Evolutionary conservation across 2,329 filamentous ascomycete genomes (phyloP), one percentile per base, ranked within the genome.

Genomic region (Aspergillus oerlinghausenensis): DNA sequence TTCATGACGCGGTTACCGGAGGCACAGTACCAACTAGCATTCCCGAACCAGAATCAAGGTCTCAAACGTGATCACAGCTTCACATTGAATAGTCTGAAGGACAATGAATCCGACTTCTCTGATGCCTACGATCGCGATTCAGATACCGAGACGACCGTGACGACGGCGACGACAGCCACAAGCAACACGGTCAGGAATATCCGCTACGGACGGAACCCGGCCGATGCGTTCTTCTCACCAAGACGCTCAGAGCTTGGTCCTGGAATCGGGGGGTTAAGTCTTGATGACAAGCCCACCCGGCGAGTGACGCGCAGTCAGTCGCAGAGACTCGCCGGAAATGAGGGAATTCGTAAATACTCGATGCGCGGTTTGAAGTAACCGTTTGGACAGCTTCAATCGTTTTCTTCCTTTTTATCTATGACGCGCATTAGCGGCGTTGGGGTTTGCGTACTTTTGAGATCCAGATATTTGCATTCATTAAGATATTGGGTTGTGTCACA

Each of bases 251-350:
- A 69, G 48, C 66, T 73, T n/a, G 68, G 70, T 2, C 65, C 70
- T 17, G 70, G 70, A 7, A 62, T 73, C 7, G 65, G 67, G 1
- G 65, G 70, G 0, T 56, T 73, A 23, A 73, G 71, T 55, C 62
- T 73, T 14, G 71, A 73, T 14, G 71, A 73, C 55, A 57, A 62
- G 21, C 68, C 70, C 32, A 54, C 61, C 47, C 68, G 69, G n/a
- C 70, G 70, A 38, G 62, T 72, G 53, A 73, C 71, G 3, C 66
- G 71, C 26, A 73, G 71, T 58, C 71, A 73, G 60, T 69, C 68
- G 21, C 65, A 70, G 57, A 60, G 61, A 55, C 60, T 64, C 14
- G 21, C n/a, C 26, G 65, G 51, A 52, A 53, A 50, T 47, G 61
- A 55, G 51, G 62, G 38, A 51, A 21, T 57, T 21, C 55, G 54